phyloP scores from a whole-genome alignment of 2,329 filamentous ascomycete species.

The Fusarium clavum region DNA sequence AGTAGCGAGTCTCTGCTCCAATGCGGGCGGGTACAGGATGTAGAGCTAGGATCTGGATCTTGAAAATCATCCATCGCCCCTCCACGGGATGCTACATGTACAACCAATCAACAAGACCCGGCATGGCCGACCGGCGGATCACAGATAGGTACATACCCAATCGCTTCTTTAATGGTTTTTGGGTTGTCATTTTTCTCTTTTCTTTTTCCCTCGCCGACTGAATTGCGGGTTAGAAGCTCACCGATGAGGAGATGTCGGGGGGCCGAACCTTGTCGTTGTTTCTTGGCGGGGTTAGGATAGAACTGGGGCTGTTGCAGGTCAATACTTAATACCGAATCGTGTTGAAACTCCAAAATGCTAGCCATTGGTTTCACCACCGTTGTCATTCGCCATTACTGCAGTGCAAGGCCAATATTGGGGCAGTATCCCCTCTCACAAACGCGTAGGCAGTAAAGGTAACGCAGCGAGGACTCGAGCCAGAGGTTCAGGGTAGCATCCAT shows the following conservation, averaged over 20 bases:
- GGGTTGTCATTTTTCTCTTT: constrained; percentile 6
- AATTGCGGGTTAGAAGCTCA: constrained; percentile 5
- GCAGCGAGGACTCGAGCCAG: background rate
- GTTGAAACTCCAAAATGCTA: constrained; percentile 3
- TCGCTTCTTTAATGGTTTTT: constrained; percentile 7
- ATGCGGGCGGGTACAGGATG: constrained; percentile 18
- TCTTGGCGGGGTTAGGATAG: background rate
- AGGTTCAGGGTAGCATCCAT: constrained; percentile 9
- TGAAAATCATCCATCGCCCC: constrained; percentile 38
- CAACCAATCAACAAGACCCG: constrained; percentile 35
- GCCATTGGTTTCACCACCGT: constrained; percentile 28
- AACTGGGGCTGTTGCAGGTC: background rate
- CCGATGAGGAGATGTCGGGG: background rate
- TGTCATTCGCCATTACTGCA: constrained; percentile 21
- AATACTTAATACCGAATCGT: background rate
- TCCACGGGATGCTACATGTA: constrained; percentile 43
- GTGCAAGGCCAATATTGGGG: constrained; percentile 23
- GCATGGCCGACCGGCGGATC: constrained; percentile 35
- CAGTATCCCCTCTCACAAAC: constrained; percentile 1
- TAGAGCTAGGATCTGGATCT: constrained; percentile 44
- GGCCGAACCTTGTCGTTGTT: background rate
- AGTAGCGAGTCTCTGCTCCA: constrained; percentile 28
- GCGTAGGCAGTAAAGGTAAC: constrained; percentile 6
- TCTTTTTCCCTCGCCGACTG: constrained; percentile 35
- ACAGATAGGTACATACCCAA: constrained; percentile 10